phyloP scores from a whole-genome alignment of 352 stramenopile genomes.

The Pythium utonaiense region DNA sequence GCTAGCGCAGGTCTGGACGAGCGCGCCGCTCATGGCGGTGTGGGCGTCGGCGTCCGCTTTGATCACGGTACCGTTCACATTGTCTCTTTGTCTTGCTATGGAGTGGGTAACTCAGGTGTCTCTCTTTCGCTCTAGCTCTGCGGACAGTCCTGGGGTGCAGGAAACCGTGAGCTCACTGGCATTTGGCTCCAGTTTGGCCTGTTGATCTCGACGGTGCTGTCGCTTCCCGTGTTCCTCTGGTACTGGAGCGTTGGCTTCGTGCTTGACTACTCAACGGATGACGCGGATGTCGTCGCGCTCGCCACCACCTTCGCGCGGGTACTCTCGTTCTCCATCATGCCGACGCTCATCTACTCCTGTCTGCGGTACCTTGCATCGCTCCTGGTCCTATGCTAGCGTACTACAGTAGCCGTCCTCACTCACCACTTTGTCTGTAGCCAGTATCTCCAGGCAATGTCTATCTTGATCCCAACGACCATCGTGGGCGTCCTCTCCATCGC shows the following conservation, averaged over 20 bases:
- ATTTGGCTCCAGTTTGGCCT: constrained; percentile 73
- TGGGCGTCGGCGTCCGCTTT: constrained; percentile 58
- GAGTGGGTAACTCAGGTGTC: neutral
- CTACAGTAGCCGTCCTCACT: no score
- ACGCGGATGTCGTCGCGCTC: constrained; percentile 49
- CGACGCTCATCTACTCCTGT: constrained; percentile 62
- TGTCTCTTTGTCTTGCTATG: neutral
- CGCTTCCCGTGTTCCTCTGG: constrained; percentile 56
- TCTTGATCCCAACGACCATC: constrained; percentile 60
- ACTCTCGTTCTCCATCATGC: constrained; percentile 51
- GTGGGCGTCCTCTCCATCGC: constrained; percentile 63
- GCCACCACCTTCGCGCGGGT: constrained; percentile 59
- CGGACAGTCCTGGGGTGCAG: constrained; percentile 66
- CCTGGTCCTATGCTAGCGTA: no score
- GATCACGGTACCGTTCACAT: constrained; percentile 40
- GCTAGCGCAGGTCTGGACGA: constrained; percentile 70
- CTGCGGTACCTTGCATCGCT: constrained; percentile 35
- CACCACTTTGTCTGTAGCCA: constrained; percentile 27
- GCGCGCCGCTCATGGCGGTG: constrained; percentile 55
- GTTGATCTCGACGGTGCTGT: constrained; percentile 49
- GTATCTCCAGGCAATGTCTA: constrained; percentile 67
- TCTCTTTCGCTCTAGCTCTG: constrained; percentile 37
- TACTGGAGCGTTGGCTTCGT: constrained; percentile 65
- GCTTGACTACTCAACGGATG: constrained; percentile 61
- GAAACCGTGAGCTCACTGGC: constrained; percentile 64